Conservation (phyloP, 2,329 filamentous ascomycete genomes). For the Hymenoscyphus occultus region DNA sequence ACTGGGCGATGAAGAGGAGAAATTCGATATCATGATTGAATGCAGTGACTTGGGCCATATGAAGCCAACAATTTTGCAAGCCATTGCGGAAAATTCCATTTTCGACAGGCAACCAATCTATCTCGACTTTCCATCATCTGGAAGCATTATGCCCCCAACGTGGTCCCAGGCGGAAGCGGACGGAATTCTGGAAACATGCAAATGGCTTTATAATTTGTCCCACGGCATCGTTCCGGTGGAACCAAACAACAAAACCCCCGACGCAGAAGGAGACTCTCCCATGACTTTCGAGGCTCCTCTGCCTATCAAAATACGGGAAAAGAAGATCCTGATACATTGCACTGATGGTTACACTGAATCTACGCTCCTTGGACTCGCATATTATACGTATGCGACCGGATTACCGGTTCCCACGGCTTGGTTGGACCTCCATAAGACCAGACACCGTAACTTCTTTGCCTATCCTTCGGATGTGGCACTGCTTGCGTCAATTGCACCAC, state of each 20-base stretch:
- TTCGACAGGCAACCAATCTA: constrained; percentile 41
- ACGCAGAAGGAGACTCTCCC: constrained; percentile 54
- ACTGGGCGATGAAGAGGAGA: constrained; percentile 48
- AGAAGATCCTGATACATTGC: constrained; percentile 86
- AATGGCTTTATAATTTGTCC: constrained; percentile 83
- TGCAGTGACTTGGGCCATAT: constrained; percentile 81
- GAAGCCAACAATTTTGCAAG: constrained; percentile 63
- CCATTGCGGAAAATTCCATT: constrained; percentile 52
- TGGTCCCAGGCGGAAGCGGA: constrained; percentile 83
- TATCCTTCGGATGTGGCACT: constrained; percentile 87
- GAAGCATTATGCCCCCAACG: constrained; percentile 82
- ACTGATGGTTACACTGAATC: constrained; percentile 96
- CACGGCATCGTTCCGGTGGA: constrained; percentile 54
- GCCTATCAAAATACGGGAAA: constrained; percentile 32
- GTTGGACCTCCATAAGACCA: constrained; percentile 77
- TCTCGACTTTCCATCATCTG: constrained; percentile 87
- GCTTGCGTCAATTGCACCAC: constrained; percentile 71
- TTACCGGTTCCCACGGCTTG: constrained; percentile 79
- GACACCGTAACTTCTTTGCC: constrained; percentile 90
- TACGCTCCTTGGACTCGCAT: constrained; percentile 82
- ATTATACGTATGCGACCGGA: constrained; percentile 89
- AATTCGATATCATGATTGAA: constrained; percentile 84
- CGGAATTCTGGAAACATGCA: constrained; percentile 79
- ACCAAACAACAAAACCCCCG: constrained; percentile 21
- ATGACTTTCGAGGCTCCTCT: constrained; percentile 41